Evolutionary conservation across 2,329 filamentous ascomycete species (phyloP).

Genomic region (Tolypocladium nubicola): DNA sequence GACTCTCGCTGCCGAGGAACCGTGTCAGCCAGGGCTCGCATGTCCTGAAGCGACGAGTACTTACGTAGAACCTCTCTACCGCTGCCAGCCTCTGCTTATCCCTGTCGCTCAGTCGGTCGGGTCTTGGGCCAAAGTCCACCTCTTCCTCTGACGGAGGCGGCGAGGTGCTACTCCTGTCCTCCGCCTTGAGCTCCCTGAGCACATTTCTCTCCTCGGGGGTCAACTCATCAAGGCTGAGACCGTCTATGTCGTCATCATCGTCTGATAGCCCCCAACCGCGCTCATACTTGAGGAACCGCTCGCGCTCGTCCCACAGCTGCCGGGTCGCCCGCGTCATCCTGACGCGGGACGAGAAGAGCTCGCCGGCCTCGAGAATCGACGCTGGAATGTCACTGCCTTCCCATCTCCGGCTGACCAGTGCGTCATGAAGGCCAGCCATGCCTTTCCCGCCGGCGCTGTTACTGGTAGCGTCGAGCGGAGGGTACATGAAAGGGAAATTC

Average conservation of each 20-base stretch:
- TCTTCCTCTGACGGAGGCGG: conserved; percentile 13
- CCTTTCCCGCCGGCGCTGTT: conserved; percentile 89
- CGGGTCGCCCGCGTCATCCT: conserved; percentile 84
- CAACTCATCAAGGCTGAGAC: conserved; percentile 34
- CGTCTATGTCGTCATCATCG: conserved; percentile 33
- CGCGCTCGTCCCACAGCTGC: conserved; percentile 90
- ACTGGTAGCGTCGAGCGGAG: conserved; percentile 78
- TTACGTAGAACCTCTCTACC: conserved; percentile 78
- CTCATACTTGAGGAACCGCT: conserved; percentile 84
- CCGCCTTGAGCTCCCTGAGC: conserved; percentile 30
- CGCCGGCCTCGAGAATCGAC: conserved; percentile 89
- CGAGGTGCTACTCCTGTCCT: conserved; percentile 20
- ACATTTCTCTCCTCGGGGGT: conserved; percentile 28
- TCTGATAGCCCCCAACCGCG: conserved; percentile 59
- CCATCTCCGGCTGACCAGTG: conserved; percentile 75
- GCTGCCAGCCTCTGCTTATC: conserved; percentile 56
- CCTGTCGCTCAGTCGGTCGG: conserved; percentile 36
- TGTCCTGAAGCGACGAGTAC: conserved; percentile 21
- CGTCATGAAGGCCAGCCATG: conserved; percentile 66
- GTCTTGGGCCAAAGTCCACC: conserved; percentile 36
- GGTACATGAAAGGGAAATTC: conserved; percentile 96
- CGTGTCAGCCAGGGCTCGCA: not conserved
- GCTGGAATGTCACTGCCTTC: conserved; percentile 89
- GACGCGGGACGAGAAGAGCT: conserved; percentile 81
- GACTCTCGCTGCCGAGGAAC: conserved; percentile 47